Percentiles rank a stretch among this genome's conserved stretches.
Conservation (phyloP, 495 filamentous ascomycete species). For the Gamarada debralockiae region DNA sequence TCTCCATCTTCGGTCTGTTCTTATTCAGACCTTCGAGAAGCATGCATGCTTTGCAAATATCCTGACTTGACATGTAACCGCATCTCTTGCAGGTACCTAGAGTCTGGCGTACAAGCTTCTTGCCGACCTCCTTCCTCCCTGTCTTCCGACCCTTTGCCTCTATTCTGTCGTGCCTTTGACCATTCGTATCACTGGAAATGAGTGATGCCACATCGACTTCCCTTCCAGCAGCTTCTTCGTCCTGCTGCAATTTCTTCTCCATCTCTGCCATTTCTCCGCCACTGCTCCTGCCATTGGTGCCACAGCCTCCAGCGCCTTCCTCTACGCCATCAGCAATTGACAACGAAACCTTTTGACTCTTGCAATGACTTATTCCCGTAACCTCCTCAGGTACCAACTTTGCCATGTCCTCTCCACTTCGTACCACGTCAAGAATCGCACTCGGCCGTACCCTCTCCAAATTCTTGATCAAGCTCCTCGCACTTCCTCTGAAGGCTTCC, state of each 20-base stretch:
- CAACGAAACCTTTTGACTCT: constrained; percentile 29
- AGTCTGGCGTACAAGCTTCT: constrained; percentile 56
- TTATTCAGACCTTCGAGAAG: constrained; percentile 90
- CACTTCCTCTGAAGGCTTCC: constrained; percentile 94
- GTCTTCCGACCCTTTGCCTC: constrained; percentile 23
- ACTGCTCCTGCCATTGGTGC: constrained; percentile 65
- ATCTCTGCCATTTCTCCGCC: constrained; percentile 91
- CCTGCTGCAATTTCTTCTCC: constrained; percentile 71
- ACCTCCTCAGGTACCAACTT: constrained; percentile 66
- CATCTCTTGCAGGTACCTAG: constrained; percentile 82
- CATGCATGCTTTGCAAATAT: constrained; percentile 91
- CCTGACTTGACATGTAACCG: constrained; percentile 93
- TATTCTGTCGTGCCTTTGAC: constrained; percentile 19
- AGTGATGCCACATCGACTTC: constrained; percentile 66
- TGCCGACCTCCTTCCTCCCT: constrained; percentile 8
- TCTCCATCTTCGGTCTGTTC: constrained; percentile 74
- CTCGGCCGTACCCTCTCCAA: constrained; percentile 89
- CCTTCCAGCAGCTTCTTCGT: constrained; percentile 57
- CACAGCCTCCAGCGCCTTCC: constrained; percentile 69
- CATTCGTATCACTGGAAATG: constrained; percentile 8
- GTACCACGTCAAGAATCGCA: constrained; percentile 90
- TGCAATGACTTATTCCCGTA: constrained; percentile 27
- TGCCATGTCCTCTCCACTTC: constrained; percentile 95
- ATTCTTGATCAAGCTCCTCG: constrained; percentile 88
- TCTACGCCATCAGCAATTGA: constrained; percentile 42